Evolutionary conservation across 768 basidiomycete species (phyloP), one percentile per base, ranked within the genome.

Genomic region (Suillus subaureus): DNA sequence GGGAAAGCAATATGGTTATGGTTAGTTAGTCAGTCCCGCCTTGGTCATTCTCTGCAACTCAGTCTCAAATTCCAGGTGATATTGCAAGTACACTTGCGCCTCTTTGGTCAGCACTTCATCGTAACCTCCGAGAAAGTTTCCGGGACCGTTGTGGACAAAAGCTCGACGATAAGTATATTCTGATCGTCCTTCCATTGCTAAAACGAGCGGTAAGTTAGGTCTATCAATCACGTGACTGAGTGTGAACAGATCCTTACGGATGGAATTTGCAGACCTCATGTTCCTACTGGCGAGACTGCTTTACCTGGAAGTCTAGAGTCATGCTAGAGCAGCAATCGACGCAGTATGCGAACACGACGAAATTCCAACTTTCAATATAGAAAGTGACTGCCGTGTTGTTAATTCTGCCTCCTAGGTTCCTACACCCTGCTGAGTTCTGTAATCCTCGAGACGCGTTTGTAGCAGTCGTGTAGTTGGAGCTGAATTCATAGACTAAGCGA

Each of bases 251-350:
- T 28, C 7, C 28, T 52, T 61, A 26, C 12, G 7, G 26, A 28
- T 52, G 16, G 26, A 18, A 61, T 21, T 28, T n/a, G 28, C 45
- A 61, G 61, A 28, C 15, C 26, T 61, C 40, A 4, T 23, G 6
- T 70, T 69, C 45, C n/a, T n/a, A 6, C 12, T 66, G 40, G 62
- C 35, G 21, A 40, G 40, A 43, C 26, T 56, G 13, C 26, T 26
- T n/a, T 63, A 62, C 52, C 68, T 70, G 15, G 47, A 71, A 28
- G 58, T 43, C 12, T 39, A 5, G 33, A 33, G 6, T 54, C 64
- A 61, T 39, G 65, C 70, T 12, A 67, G 66, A 42, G 65, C 54
- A 6, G 67, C 70, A 45, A 33, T 33, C 6, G 33, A 33, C 6
- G 33, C 33, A 33, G 33, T 33, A 33, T 47, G 40, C 28, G n/a